A percentile compares a stretch with the other conserved stretches of the same genome.
These are phyloP conservation scores for Phtheirospermum japonicum DNA, from an alignment of 257 asterid genomes.

Conservation along the genomic window DNA sequence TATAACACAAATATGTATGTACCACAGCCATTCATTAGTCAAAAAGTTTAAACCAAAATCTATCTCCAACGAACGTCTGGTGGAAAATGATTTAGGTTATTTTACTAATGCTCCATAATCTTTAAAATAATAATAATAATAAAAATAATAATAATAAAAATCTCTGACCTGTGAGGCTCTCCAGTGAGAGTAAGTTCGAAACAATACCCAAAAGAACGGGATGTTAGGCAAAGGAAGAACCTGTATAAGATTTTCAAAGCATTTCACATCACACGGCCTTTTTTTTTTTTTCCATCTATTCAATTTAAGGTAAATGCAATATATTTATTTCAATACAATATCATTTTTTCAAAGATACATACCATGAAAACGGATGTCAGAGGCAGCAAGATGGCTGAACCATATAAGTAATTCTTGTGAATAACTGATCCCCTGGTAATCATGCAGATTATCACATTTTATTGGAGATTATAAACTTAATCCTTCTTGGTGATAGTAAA, in stretches of 20 bases:
- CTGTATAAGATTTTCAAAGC: conserved; percentile 36
- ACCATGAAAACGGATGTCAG: conserved; percentile 76
- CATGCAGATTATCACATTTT: conserved; percentile 17
- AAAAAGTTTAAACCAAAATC: no score
- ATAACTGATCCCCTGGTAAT: conserved; percentile 72
- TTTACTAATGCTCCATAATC: background rate
- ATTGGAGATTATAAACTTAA: background rate
- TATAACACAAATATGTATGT: no score
- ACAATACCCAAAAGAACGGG: conserved; percentile 92
- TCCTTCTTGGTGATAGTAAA: no score
- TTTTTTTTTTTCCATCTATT: background rate
- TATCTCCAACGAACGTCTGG: no score
- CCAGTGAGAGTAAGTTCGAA: conserved; percentile 97
- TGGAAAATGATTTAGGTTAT: background rate
- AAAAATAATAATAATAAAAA: no score
- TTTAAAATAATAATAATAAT: no score
- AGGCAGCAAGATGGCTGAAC: conserved; percentile 79
- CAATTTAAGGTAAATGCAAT: background rate
- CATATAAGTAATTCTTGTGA: conserved; percentile 83
- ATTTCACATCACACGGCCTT: background rate
- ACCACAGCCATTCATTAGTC: no score
- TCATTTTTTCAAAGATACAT: conserved; percentile 17
- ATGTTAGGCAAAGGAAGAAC: conserved; percentile 96
- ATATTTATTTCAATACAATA: background rate
- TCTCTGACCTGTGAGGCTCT: conserved; percentile 85